Base-by-base conservation (phyloP, 2,329 filamentous ascomycete genomes). In the Hysterium pulicare region DNA sequence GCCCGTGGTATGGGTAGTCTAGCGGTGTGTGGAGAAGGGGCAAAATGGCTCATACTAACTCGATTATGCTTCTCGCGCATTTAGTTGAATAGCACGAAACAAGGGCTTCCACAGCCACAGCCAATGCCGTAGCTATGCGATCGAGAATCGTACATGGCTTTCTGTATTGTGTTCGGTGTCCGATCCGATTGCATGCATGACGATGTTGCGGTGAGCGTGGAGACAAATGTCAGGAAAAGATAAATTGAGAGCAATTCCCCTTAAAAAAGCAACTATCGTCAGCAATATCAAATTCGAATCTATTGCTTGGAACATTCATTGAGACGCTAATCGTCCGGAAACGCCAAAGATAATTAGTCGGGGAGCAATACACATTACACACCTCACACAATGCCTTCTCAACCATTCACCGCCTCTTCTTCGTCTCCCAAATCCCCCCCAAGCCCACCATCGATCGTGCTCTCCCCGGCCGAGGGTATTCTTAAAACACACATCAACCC, bases 391-490 rank as follows among this genome's bases (percentile, higher is more conserved):
- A 66, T 66, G 63, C 63, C 63, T 60, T 48, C 54, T 57, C 59
- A 65, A 54, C 59, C 63, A 43, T 66, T 66, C 50, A 51, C 58
- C 53, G 51, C 62, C 47, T 64, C 62, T 55, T 57, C 63, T 52
- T 52, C 57, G 44, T 64, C 62, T 50, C 60, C 63, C 35, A 58
- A 44, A 44, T 45, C 57, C 31, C 55, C 58, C 42, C 51, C 56
- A 28, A 57, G 36, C 40, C 42, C 61, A 46, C 62, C 63, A 16
- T 64, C 63, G 50, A 66, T 66, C 63, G 60, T 66, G 58, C 62
- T 66, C 45, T 54, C 59, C 62, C 59, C 62, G 56, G 52, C 59
- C 57, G 59, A 61, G 62, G 63, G 63, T 66, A 66, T 65, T 64
- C 58, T 58, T 57, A 58, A 64, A 61, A 62, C 54, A 58, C 57